phyloP scores from a whole-genome alignment of 805 yeast genomes.

The Clavispora carvajalis region DNA sequence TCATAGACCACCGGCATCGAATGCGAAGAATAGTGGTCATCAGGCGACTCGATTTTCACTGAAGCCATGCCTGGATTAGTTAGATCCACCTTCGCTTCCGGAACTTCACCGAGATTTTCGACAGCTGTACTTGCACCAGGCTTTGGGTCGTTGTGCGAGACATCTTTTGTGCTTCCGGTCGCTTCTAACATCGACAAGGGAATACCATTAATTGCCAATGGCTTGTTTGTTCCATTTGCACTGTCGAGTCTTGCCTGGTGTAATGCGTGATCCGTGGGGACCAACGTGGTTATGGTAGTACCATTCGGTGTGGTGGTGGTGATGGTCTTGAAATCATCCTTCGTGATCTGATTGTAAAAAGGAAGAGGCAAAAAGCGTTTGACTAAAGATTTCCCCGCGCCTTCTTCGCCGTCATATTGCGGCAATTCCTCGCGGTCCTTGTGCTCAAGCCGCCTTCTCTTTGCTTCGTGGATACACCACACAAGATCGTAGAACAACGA shows the following conservation, averaged over 20 bases:
- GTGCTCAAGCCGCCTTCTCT: conserved; percentile 52
- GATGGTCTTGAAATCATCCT: conserved; percentile 80
- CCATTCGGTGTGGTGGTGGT: conserved; percentile 89
- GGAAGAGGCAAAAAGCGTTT: conserved; percentile 68
- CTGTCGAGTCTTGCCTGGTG: conserved; percentile 53
- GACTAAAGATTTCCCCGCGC: conserved; percentile 5
- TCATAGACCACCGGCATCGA: conserved; percentile 1
- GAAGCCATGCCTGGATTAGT: neutral
- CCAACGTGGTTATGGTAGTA: conserved; percentile 82
- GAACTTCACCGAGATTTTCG: neutral
- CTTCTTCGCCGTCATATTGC: conserved; percentile 1
- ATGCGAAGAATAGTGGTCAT: neutral
- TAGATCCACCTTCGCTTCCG: neutral
- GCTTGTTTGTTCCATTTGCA: conserved; percentile 50
- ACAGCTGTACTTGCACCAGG: neutral
- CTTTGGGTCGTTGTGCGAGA: neutral
- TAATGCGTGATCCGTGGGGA: conserved; percentile 79
- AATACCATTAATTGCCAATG: conserved; percentile 62
- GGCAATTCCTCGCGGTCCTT: conserved; percentile 17
- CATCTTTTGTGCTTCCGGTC: conserved; percentile 55
- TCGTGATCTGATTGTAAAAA: conserved; percentile 83
- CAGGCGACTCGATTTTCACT: neutral
- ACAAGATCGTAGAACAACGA: conserved; percentile 87
- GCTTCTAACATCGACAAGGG: conserved; percentile 72
- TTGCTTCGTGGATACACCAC: conserved; percentile 92